phyloP scores from a whole-genome alignment of 2,329 filamentous ascomycete genomes.

The Dactylellina sp. region DNA sequence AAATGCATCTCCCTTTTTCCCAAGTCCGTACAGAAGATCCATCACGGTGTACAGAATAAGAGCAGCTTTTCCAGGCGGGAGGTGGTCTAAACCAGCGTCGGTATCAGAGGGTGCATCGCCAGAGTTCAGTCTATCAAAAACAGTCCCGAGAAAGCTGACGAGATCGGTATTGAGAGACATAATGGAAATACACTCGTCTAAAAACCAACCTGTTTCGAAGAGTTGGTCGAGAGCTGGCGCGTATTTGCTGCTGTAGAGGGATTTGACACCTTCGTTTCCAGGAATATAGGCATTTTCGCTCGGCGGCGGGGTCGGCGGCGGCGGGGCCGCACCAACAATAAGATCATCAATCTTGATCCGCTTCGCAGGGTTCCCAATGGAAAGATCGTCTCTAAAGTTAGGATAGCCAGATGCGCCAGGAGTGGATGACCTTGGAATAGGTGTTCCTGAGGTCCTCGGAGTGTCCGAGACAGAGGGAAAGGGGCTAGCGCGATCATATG shows the following conservation, averaged over 20 bases:
- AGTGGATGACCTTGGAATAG: conserved; percentile 60
- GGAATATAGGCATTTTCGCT: conserved; percentile 64
- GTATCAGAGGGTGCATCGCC: conserved; percentile 58
- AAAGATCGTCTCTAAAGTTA: conserved; percentile 57
- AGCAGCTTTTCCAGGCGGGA: conserved; percentile 58
- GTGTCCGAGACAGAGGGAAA: conserved; percentile 64
- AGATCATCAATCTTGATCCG: conserved; percentile 81
- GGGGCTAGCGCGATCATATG: conserved; percentile 62
- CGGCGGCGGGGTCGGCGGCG: conserved; percentile 69
- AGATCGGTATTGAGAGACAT: conserved; percentile 65
- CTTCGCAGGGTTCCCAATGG: conserved; percentile 67
- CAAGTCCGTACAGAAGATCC: conserved; percentile 62
- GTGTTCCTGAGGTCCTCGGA: conserved; percentile 68
- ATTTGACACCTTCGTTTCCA: conserved; percentile 75
- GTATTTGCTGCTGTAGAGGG: conserved; percentile 80
- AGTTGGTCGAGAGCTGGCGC: conserved; percentile 78
- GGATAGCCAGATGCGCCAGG: conserved; percentile 57
- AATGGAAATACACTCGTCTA: conserved; percentile 66
- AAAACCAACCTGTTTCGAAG: conserved; percentile 87
- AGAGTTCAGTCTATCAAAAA: conserved; percentile 59
- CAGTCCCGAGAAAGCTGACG: conserved; percentile 58
- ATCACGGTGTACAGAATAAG: conserved; percentile 59
- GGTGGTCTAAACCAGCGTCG: conserved; percentile 58
- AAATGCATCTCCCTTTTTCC: conserved; percentile 66
- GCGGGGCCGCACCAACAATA: conserved; percentile 72